These are phyloP conservation scores for Cicer judaicum DNA, from an alignment of 306 rosid genomes.

Conservation along the genomic window DNA sequence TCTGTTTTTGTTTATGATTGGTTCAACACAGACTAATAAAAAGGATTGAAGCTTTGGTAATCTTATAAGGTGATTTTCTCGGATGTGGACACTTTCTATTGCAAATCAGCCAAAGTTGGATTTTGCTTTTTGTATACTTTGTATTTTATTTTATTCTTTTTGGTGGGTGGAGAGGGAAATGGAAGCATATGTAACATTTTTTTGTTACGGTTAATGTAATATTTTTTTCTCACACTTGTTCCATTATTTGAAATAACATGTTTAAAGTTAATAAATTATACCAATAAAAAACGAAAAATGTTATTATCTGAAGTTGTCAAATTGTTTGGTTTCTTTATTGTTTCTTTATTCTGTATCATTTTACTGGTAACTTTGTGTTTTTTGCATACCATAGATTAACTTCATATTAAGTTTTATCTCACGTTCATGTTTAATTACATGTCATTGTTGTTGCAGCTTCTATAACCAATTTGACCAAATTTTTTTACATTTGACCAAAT, in stretches of 20 bases:
- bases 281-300: slow-evolving; percentile 23
- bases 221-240: slow-evolving; percentile 8
- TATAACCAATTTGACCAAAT: not conserved
- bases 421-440: not conserved
- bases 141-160: slow-evolving; percentile 31
- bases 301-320: not conserved
- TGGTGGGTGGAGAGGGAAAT: slow-evolving; percentile 10
- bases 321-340: not conserved
- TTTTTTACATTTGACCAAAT: not conserved
- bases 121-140: slow-evolving; percentile 29
- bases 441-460: not conserved
- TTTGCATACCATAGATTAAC: too few species aligned
- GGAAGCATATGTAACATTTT: slow-evolving; percentile 39
- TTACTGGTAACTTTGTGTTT: not conserved
- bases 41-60: slow-evolving; percentile 37
- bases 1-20: slow-evolving; percentile 46
- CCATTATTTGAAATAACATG: slow-evolving; percentile 30
- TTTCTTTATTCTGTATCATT: not conserved
- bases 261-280: slow-evolving; percentile 50
- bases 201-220: slow-evolving; percentile 34
- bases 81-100: slow-evolving; percentile 4
- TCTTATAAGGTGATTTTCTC: slow-evolving; percentile 34
- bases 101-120: slow-evolving; percentile 32
- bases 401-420: too few species aligned
- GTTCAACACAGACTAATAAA: slow-evolving; percentile 22